Percentiles rank a stretch among this genome's conserved stretches.
Evolutionary conservation across 306 rosid species (phyloP).

Genomic region (Casuarina glauca): DNA sequence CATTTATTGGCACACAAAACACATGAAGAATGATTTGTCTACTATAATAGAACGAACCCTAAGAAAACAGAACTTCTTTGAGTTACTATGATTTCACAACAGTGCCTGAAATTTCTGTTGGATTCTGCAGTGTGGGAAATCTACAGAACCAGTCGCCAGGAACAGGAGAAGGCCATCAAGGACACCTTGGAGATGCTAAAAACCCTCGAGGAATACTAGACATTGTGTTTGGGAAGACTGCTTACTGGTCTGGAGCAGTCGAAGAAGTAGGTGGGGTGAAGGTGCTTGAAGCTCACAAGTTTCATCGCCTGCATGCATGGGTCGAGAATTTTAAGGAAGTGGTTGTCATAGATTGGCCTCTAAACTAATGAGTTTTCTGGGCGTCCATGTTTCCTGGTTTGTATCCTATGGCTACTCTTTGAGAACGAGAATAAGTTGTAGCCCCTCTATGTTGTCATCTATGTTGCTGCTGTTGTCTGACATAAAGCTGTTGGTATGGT

Average conservation of each 20-base stretch:
- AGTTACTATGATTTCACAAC: too few relatives aligned
- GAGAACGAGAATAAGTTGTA: too few relatives aligned
- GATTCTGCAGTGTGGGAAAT: neutral
- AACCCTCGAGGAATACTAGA: slow-evolving; percentile 26
- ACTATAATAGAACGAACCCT: too few relatives aligned
- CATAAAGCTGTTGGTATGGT: too few relatives aligned
- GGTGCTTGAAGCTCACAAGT: slow-evolving; percentile 15
- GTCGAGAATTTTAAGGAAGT: slow-evolving; percentile 20
- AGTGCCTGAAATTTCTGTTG: neutral
- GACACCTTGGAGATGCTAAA: slow-evolving; percentile 21
- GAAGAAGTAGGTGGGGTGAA: slow-evolving; percentile 15
- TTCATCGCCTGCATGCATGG: slow-evolving; percentile 34
- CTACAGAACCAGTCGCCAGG: slow-evolving; percentile 1
- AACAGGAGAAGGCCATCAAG: slow-evolving; percentile 11
- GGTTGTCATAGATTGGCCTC: slow-evolving; percentile 6
- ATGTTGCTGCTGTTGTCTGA: too few relatives aligned
- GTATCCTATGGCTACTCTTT: too few relatives aligned
- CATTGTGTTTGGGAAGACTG: slow-evolving; percentile 18
- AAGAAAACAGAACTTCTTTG: too few relatives aligned
- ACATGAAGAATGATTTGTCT: too few relatives aligned
- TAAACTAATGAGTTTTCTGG: too few relatives aligned
- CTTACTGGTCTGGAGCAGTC: slow-evolving; percentile 20
- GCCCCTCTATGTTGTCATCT: too few relatives aligned
- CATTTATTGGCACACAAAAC: too few relatives aligned
- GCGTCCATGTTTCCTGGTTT: too few relatives aligned